A percentile compares a stretch with the other conserved stretches of the same genome.
These are phyloP conservation scores for Metroxylon sagu DNA, from an alignment of 176 grass and related monocot species.

Conservation along the genomic window DNA sequence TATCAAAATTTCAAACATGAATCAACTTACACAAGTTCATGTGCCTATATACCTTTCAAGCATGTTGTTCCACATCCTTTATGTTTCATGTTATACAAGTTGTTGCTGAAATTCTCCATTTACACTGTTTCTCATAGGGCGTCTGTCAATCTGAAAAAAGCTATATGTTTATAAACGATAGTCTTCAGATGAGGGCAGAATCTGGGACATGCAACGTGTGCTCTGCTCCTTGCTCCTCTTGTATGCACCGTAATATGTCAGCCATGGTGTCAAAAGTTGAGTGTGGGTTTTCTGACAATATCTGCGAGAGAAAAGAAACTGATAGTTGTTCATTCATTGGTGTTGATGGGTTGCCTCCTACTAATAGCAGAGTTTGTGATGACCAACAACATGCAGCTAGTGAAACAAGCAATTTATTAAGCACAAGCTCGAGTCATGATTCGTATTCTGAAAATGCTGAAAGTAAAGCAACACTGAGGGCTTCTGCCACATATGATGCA, in stretches of 20 bases:
- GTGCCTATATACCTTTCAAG: too few relatives aligned
- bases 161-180: constrained; percentile 2
- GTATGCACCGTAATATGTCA: constrained; percentile 42
- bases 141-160: background rate
- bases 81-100: too few relatives aligned
- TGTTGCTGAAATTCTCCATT: too few relatives aligned
- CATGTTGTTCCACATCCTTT: too few relatives aligned
- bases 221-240: constrained; percentile 62
- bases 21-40: too few relatives aligned
- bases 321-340: constrained; percentile 28
- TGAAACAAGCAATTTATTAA: constrained; percentile 33
- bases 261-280: constrained; percentile 35
- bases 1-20: too few relatives aligned
- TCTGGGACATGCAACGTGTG: constrained; percentile 78
- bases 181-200: constrained; percentile 24
- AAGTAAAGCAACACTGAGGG: constrained; percentile 33
- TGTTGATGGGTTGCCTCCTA: constrained; percentile 21
- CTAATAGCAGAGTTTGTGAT: constrained; percentile 29
- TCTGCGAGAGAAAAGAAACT: constrained; percentile 35
- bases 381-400: constrained; percentile 26
- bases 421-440: constrained; percentile 53
- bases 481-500: constrained; percentile 29
- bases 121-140: too few relatives aligned
- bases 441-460: constrained; percentile 52
- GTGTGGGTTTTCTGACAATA: constrained; percentile 50